These are phyloP conservation scores for Linderina pennispora DNA, from an alignment of 192 early-diverging fungal genomes.

Conservation along the genomic window DNA sequence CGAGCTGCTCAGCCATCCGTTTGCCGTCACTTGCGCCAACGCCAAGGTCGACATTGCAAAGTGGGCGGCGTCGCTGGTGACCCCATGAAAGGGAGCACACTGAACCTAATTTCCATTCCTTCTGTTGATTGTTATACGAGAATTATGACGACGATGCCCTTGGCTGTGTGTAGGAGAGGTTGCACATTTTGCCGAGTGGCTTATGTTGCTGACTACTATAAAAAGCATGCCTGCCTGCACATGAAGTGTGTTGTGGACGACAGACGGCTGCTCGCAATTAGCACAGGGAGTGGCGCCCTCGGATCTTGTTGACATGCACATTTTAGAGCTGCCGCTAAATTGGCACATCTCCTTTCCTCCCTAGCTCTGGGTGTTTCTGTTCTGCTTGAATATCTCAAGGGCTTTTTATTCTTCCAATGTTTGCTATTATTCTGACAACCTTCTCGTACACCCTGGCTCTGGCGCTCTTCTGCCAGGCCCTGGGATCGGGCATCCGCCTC, in stretches of 20 bases:
- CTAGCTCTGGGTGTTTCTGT: no score
- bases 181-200: background rate
- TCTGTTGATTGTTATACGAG: background rate
- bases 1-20: conserved; percentile 59
- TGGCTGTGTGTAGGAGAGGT: background rate
- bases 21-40: conserved; percentile 44
- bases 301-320: no score
- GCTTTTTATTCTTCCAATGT: no score
- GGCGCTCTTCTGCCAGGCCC: conserved; percentile 6
- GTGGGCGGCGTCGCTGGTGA: conserved; percentile 42
- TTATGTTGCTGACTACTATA: background rate
- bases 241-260: background rate
- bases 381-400: no score
- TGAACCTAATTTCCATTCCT: background rate
- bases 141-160: background rate
- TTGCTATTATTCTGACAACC: background rate
- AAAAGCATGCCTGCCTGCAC: background rate
- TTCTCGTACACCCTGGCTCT: conserved; percentile 5
- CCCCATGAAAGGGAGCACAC: no score
- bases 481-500: background rate
- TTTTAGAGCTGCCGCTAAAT: no score
- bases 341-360: no score
- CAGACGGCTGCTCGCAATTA: no score
- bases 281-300: no score
- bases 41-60: conserved; percentile 59